phyloP scores from a whole-genome alignment of 2,329 filamentous ascomycete species.

The Clarireedia monteithiana region DNA sequence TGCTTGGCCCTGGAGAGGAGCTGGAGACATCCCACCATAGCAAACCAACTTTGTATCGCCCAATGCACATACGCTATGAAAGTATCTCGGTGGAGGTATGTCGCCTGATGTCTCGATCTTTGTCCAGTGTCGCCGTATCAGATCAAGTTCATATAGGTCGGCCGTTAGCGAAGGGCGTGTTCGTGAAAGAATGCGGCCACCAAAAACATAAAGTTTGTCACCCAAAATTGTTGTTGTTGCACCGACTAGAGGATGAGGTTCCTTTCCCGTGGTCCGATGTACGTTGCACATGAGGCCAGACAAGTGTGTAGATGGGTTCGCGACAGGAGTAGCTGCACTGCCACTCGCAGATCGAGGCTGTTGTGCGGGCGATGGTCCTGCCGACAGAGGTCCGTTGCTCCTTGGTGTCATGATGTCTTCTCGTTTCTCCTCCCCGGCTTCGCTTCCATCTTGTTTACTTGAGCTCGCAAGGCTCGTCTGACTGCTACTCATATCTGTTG shows the following conservation, averaged over 20 bases:
- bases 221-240: constrained; percentile 92
- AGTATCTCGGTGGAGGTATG: constrained; percentile 84
- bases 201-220: constrained; percentile 95
- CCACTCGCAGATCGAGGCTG: constrained; percentile 35
- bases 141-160: constrained; percentile 87
- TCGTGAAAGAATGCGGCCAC: constrained; percentile 78
- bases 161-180: constrained; percentile 77
- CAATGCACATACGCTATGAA: constrained; percentile 89
- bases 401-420: constrained; percentile 42
- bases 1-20: constrained; percentile 37
- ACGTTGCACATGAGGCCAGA: constrained; percentile 64
- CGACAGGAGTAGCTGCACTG: constrained; percentile 34
- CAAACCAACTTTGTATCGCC: constrained; percentile 96
- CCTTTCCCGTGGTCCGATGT: constrained; percentile 80
- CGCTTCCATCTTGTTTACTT: constrained; percentile 37
- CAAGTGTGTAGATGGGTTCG: constrained; percentile 42
- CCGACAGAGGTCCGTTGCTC: constrained; percentile 46
- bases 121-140: constrained; percentile 87
- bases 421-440: constrained; percentile 34
- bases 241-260: constrained; percentile 86
- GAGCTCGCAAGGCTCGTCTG: constrained; percentile 39
- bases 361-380: constrained; percentile 47
- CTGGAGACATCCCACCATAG: constrained; percentile 96
- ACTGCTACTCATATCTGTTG: constrained; percentile 30
- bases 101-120: constrained; percentile 81